phyloP scores from a whole-genome alignment of 2,329 filamentous ascomycete genomes.

The Ceratocystis diversiconidia region DNA sequence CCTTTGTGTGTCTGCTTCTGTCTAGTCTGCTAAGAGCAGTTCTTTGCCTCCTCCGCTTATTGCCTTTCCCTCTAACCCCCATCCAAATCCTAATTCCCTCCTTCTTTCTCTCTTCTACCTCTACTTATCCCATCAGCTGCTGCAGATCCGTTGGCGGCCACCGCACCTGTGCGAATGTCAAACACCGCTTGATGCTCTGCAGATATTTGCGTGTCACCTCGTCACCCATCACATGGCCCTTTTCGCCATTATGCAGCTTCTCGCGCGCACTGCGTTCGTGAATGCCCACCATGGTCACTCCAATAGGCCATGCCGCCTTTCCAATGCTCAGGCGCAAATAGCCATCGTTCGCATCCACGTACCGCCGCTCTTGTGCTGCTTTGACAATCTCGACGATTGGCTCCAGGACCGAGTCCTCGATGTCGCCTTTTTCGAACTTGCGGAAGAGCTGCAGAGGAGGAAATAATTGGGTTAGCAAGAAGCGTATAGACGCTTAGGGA shows the following conservation, averaged over 20 bases:
- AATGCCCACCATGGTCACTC: slow-evolving; percentile 99
- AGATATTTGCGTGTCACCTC: slow-evolving; percentile 90
- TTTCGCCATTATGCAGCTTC: slow-evolving; percentile 77
- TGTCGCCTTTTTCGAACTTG: slow-evolving; percentile 66
- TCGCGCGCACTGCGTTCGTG: slow-evolving; percentile 92
- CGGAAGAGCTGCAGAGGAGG: slow-evolving; percentile 51
- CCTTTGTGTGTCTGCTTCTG: no score
- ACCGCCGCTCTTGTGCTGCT: slow-evolving; percentile 76
- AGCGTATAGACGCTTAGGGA: background rate
- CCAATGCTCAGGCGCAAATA: slow-evolving; percentile 88
- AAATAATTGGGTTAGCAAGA: slow-evolving; percentile 12
- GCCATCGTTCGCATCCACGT: slow-evolving; percentile 92
- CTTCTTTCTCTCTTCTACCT: background rate
- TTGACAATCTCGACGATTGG: slow-evolving; percentile 85
- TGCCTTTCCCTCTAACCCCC: background rate
- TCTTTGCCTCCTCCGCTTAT: background rate
- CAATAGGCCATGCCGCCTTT: slow-evolving; percentile 96
- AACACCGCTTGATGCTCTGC: slow-evolving; percentile 91
- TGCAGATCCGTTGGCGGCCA: slow-evolving; percentile 89
- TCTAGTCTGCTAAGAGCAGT: background rate
- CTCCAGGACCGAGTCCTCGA: slow-evolving; percentile 65
- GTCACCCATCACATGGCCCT: slow-evolving; percentile 93
- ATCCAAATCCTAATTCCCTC: no score
- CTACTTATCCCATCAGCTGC: slow-evolving; percentile 73
- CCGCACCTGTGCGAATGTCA: slow-evolving; percentile 91